A percentile compares a stretch with the other conserved stretches of the same genome.
These are phyloP conservation scores for Aspergillus vadensis DNA, from an alignment of 2,329 filamentous ascomycete genomes.

Conservation along the genomic window DNA sequence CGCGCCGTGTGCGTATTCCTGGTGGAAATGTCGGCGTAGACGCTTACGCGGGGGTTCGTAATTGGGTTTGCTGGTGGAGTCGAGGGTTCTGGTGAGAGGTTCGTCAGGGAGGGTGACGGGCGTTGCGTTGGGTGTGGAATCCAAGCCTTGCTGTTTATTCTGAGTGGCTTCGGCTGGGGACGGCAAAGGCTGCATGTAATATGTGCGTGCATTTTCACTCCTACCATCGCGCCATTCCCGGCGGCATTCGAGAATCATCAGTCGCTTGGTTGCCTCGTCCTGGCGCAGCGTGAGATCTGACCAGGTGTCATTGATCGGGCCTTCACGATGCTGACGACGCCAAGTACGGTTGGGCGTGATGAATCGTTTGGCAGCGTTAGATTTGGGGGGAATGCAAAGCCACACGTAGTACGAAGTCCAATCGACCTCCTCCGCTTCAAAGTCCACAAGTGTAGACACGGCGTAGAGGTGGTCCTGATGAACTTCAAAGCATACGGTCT, in stretches of 20 bases:
- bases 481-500: slow-evolving; percentile 71
- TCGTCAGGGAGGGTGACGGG: slow-evolving; percentile 29
- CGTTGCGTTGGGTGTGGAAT: slow-evolving; percentile 15
- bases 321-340: slow-evolving; percentile 68
- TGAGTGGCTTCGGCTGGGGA: slow-evolving; percentile 29
- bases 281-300: slow-evolving; percentile 64
- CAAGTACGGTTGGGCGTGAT: slow-evolving; percentile 59
- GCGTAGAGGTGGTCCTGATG: slow-evolving; percentile 68
- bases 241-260: slow-evolving; percentile 67
- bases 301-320: slow-evolving; percentile 74
- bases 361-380: slow-evolving; percentile 37
- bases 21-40: slow-evolving; percentile 42
- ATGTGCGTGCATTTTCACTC: slow-evolving; percentile 64
- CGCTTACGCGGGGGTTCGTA: slow-evolving; percentile 41
- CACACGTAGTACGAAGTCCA: slow-evolving; percentile 72
- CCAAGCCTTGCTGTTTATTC: slow-evolving; percentile 16
- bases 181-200: slow-evolving; percentile 57
- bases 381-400: slow-evolving; percentile 60
- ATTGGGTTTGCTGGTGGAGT: slow-evolving; percentile 31
- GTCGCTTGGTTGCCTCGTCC: slow-evolving; percentile 60
- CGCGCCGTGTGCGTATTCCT: slow-evolving; percentile 38
- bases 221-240: slow-evolving; percentile 65
- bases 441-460: slow-evolving; percentile 65
- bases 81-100: slow-evolving; percentile 31
- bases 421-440: slow-evolving; percentile 64